Base-by-base conservation (phyloP, 2,329 filamentous ascomycete genomes). In the Pseudogymnoascus sp. region DNA sequence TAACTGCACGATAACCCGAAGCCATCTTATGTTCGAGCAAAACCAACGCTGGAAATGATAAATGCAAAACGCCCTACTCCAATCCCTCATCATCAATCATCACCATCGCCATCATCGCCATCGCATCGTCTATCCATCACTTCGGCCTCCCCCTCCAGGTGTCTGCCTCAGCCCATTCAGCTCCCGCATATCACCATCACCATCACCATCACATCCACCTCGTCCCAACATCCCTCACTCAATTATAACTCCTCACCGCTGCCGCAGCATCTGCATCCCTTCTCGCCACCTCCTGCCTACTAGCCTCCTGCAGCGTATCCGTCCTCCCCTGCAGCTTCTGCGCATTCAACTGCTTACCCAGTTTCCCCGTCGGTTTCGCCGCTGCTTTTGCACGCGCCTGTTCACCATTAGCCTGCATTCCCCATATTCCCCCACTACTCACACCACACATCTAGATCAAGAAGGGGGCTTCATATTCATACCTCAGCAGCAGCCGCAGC, bases 401-500 rank as follows among this genome's bases (percentile, higher is more conserved):
- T 58, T 41, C 42, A 59, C 60, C 61, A 61, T 35, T 62, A 55
- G 60, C 36, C 58, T 23, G 7, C 5, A n/a, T 16, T 28, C 45
- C 38, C 58, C 41, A 19, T 35, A 28, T 28, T 4, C 25, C 25
- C 25, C 25, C 25, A 28, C 6, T 28, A 28, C 25, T 6, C 25
- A 28, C 25, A 28, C 25, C 25, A 28, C 25, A 28, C 25, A 28
- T 3, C 25, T 28, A 6, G 6, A 28, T 28, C 6, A 28, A 28
- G 25, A 28, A 28, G 25, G 25, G 6, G 6, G 6, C 25, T 28
- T 4, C 6, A 5, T 6, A 28, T 28, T 28, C 25, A 28, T 74
- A 95, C 92, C 86, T 95, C 90, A 64, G 92, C 92, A 60, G 92
- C 92, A 67, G 85, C 83, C 0, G 91, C 91, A 3, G 92, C 92